Percentiles rank a stretch among this genome's conserved stretches.
These are phyloP conservation scores for Melastoma malabathricum DNA, from an alignment of 345 rosid genomes.

Conservation along the genomic window DNA sequence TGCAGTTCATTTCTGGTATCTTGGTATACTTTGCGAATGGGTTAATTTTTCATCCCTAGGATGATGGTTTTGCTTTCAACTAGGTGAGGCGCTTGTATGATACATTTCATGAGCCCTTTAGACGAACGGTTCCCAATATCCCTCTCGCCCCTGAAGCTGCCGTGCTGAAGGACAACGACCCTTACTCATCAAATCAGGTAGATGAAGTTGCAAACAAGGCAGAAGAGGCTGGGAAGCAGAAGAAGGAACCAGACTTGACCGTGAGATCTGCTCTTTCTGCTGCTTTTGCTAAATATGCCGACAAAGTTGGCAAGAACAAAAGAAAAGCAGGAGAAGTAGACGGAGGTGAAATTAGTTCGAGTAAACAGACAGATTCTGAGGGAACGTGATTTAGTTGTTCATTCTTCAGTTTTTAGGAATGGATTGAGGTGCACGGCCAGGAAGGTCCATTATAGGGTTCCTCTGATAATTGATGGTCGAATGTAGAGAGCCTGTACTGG, in stretches of 20 bases:
- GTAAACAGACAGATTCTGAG: slow-evolving; percentile 3
- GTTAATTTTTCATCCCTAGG: not conserved
- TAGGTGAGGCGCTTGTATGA: slow-evolving; percentile 85
- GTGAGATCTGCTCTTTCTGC: slow-evolving; percentile 65
- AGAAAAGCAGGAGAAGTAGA: slow-evolving; percentile 10
- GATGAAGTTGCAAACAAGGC: slow-evolving; percentile 22
- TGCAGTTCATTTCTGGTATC: not conserved
- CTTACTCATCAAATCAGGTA: slow-evolving; percentile 21
- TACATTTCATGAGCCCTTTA: slow-evolving; percentile 91
- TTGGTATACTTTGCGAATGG: not conserved
- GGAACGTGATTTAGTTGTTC: not conserved
- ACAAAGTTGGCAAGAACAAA: slow-evolving; percentile 19
- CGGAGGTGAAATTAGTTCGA: slow-evolving; percentile 15
- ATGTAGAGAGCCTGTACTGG: too few relatives aligned
- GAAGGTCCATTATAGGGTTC: too few relatives aligned
- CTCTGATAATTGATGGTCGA: too few relatives aligned
- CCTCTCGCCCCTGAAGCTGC: slow-evolving; percentile 34
- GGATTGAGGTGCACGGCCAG: not conserved
- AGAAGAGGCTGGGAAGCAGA: slow-evolving; percentile 31
- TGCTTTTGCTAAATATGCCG: slow-evolving; percentile 57
- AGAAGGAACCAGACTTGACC: slow-evolving; percentile 44
- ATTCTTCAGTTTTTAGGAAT: not conserved
- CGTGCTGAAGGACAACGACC: slow-evolving; percentile 19
- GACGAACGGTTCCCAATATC: slow-evolving; percentile 41
- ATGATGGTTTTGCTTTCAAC: slow-evolving; percentile 7